A percentile compares a stretch with the other conserved stretches of the same genome.
Evolutionary conservation across 345 rosid genomes (phyloP).

Genomic region (Dipteronia sinensis): DNA sequence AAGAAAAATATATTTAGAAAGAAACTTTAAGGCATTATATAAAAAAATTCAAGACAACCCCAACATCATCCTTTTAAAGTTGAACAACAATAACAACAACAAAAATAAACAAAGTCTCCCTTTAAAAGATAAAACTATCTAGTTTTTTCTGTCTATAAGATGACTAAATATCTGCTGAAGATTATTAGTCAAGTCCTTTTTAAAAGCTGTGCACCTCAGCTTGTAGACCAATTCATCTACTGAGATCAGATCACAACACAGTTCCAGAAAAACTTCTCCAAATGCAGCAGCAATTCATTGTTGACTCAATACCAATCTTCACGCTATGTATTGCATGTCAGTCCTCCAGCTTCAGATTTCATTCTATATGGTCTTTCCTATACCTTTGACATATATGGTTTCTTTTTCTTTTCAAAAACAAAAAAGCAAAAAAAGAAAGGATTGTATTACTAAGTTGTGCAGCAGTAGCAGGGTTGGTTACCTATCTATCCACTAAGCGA

Average conservation of each 20-base stretch:
- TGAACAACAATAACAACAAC: too few relatives aligned
- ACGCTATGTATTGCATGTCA: background rate
- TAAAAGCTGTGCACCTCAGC: background rate
- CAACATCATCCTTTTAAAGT: too few relatives aligned
- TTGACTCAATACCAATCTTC: constrained; percentile 37
- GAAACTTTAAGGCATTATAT: too few relatives aligned
- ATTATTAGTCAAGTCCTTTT: too few relatives aligned
- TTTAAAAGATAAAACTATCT: too few relatives aligned
- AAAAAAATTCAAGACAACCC: too few relatives aligned
- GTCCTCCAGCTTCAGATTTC: constrained; percentile 3
- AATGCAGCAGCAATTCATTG: constrained; percentile 37
- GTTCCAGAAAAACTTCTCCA: background rate
- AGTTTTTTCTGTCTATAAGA: too few relatives aligned
- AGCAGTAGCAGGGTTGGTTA: background rate
- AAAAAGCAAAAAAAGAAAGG: background rate
- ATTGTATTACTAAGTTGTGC: background rate
- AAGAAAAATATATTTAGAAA: too few relatives aligned
- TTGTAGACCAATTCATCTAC: constrained; percentile 29
- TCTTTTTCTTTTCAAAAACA: too few relatives aligned
- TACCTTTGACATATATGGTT: background rate
- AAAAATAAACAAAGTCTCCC: too few relatives aligned
- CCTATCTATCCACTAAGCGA: too few relatives aligned
- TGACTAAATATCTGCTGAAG: too few relatives aligned
- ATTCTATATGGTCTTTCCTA: constrained; percentile 3
- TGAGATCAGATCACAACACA: background rate